Evolutionary conservation across 2,329 filamentous ascomycete species (phyloP).

Genomic region (Aspergillus brasiliensis): DNA sequence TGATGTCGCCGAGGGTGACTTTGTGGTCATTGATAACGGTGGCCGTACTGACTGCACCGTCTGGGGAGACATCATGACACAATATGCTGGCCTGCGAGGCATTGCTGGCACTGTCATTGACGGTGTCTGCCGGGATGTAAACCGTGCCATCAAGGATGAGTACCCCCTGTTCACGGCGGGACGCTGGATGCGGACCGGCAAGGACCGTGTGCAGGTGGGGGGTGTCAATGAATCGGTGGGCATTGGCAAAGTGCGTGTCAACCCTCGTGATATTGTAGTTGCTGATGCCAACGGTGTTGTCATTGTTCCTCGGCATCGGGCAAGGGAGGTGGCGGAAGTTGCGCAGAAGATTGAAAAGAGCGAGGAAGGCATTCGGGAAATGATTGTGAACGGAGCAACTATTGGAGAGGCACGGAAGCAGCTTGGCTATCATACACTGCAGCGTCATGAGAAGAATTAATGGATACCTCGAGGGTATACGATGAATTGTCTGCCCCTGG

Average conservation of each 20-base stretch:
- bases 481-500: too few species aligned
- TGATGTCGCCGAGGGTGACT: slow-evolving; percentile 32
- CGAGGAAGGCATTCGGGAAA: not conserved
- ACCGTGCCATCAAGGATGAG: slow-evolving; percentile 29
- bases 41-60: slow-evolving; percentile 40
- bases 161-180: slow-evolving; percentile 36
- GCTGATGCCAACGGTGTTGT: slow-evolving; percentile 31
- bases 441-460: not conserved
- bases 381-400: not conserved
- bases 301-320: slow-evolving; percentile 19
- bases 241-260: slow-evolving; percentile 31
- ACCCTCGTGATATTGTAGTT: slow-evolving; percentile 33
- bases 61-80: slow-evolving; percentile 42
- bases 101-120: slow-evolving; percentile 39
- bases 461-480: too few species aligned
- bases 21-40: slow-evolving; percentile 38
- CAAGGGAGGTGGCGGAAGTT: not conserved
- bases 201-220: slow-evolving; percentile 35
- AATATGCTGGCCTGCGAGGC: slow-evolving; percentile 34
- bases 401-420: not conserved
- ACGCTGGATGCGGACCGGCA: slow-evolving; percentile 39
- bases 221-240: slow-evolving; percentile 32
- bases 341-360: not conserved
- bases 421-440: not conserved
- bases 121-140: slow-evolving; percentile 37